A percentile compares a stretch with the other conserved stretches of the same genome.
These are phyloP conservation scores for Zasmidium citrigriseum DNA, from an alignment of 2,329 filamentous ascomycete genomes.

Conservation along the genomic window DNA sequence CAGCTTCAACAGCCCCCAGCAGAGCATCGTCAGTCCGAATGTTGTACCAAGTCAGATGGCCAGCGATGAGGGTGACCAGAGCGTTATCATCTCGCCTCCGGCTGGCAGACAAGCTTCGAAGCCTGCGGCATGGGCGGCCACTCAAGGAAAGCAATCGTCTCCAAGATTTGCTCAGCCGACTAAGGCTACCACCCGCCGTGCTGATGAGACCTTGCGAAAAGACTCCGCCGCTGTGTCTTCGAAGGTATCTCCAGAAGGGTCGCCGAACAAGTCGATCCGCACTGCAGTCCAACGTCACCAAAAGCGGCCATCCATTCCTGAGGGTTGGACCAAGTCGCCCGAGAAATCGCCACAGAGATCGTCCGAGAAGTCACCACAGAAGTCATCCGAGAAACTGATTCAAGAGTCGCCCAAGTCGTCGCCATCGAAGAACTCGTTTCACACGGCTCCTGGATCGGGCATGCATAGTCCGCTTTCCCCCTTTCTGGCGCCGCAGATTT, in stretches of 20 bases:
- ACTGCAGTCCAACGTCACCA: conserved; percentile 23
- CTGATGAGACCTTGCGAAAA: conserved; percentile 27
- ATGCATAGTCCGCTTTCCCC: neutral
- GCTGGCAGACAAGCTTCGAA: neutral
- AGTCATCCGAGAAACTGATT: too few relatives aligned
- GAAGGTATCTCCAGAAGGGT: conserved; percentile 8
- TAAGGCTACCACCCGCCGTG: conserved; percentile 26
- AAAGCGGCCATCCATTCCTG: conserved; percentile 30
- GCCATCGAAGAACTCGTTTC: neutral
- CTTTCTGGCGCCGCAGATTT: neutral
- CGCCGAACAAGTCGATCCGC: conserved; percentile 23
- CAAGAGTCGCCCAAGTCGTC: neutral
- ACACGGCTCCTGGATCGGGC: neutral
- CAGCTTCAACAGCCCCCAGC: neutral
- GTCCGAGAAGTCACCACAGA: too few relatives aligned
- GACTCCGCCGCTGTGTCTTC: conserved; percentile 12
- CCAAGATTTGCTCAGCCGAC: conserved; percentile 36
- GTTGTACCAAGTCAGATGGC: neutral
- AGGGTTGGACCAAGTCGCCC: conserved; percentile 24
- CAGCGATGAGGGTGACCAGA: neutral
- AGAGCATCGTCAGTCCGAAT: neutral
- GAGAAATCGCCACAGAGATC: too few relatives aligned
- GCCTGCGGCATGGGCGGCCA: neutral
- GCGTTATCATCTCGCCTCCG: conserved; percentile 2
- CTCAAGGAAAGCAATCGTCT: conserved; percentile 3